Evolutionary conservation across 1,284 basidiomycete species (phyloP).

Genomic region (Puccinia polysora): DNA sequence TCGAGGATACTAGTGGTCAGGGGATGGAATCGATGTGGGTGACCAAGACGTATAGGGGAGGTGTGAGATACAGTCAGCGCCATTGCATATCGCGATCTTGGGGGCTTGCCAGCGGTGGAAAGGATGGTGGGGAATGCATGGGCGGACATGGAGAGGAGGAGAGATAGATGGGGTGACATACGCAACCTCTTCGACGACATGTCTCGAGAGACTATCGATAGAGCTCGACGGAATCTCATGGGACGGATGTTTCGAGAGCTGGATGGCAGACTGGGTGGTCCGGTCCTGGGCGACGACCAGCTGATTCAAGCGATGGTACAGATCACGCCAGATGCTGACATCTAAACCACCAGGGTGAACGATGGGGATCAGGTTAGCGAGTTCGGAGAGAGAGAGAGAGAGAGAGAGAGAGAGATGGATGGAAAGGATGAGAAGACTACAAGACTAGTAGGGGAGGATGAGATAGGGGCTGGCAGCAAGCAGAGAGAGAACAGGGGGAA

Average conservation of each 20-base stretch:
- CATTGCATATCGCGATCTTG: too few species aligned
- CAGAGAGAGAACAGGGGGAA: not conserved
- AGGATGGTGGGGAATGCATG: too few species aligned
- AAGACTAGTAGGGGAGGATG: too few species aligned
- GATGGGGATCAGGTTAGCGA: not conserved
- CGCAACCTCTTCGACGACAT: slow-evolving; percentile 17
- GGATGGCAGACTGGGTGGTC: slow-evolving; percentile 19
- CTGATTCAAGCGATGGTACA: slow-evolving; percentile 27
- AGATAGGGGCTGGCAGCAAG: too few species aligned
- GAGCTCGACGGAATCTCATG: not conserved
- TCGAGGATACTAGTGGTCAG: slow-evolving; percentile 23
- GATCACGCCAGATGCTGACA: slow-evolving; percentile 39
- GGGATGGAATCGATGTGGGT: too few species aligned
- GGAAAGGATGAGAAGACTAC: not conserved
- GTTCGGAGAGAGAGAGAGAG: not conserved
- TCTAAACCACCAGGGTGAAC: slow-evolving; percentile 6
- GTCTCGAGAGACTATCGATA: slow-evolving; percentile 1
- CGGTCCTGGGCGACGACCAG: slow-evolving; percentile 22
- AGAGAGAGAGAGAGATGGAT: too few species aligned
- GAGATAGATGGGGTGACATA: slow-evolving; percentile 3
- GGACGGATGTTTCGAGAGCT: not conserved
- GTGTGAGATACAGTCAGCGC: too few species aligned
- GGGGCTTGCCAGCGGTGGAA: too few species aligned
- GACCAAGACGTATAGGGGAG: too few species aligned
- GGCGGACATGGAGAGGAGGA: not conserved